Percentiles rank a stretch among this genome's conserved stretches.
These are phyloP conservation scores for Chaetomium globosum DNA, from an alignment of 2,329 filamentous ascomycete species.

Conservation along the genomic window DNA sequence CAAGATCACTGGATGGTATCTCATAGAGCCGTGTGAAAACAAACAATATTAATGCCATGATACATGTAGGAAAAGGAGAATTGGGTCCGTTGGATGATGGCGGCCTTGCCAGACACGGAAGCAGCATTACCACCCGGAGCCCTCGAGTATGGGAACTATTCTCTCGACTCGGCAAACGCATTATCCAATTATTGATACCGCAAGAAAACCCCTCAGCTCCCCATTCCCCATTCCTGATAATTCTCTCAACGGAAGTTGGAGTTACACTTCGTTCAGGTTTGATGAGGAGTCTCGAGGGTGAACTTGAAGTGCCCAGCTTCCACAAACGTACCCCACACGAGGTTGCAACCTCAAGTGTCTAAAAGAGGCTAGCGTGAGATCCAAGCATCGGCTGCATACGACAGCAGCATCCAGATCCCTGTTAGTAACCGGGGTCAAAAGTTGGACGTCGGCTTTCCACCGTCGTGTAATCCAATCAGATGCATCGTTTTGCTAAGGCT, in stretches of 20 bases:
- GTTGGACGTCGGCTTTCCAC: constrained; percentile 30
- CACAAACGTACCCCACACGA: constrained; percentile 37
- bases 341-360: constrained; percentile 32
- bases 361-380: constrained; percentile 33
- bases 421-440: constrained; percentile 24
- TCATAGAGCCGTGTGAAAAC: background rate
- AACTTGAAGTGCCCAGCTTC: constrained; percentile 14
- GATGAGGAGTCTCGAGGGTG: background rate
- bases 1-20: background rate
- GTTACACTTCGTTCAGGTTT: background rate
- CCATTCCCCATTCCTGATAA: background rate
- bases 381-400: constrained; percentile 38
- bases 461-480: constrained; percentile 35
- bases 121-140: too few species aligned
- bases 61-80: background rate
- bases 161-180: background rate
- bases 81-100: background rate
- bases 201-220: background rate
- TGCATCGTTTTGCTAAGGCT: constrained; percentile 36
- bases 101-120: background rate
- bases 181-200: background rate
- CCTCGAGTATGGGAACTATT: background rate
- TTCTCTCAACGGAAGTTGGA: too few species aligned
- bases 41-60: background rate
- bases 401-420: constrained; percentile 33